These are phyloP conservation scores for Penicillium sp. DNA, from an alignment of 2,329 filamentous ascomycete species.

Conservation along the genomic window DNA sequence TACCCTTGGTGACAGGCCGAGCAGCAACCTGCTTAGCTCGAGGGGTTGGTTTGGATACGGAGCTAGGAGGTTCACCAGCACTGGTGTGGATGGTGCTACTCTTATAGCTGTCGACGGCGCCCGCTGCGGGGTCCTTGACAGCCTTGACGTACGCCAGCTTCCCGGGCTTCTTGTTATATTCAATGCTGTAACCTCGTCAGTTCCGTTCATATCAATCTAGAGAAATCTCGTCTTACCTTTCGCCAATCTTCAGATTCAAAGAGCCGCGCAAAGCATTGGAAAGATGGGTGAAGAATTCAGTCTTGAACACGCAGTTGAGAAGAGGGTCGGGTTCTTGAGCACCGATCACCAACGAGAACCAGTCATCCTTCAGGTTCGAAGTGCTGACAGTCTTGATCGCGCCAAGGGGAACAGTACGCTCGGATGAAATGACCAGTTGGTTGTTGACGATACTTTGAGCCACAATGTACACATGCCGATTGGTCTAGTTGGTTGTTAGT, in stretches of 20 bases:
- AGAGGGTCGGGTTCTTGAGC: conserved; percentile 92
- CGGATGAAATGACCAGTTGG: conserved; percentile 77
- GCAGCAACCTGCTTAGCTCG: conserved; percentile 83
- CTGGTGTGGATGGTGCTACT: conserved; percentile 87
- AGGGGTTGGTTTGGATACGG: conserved; percentile 80
- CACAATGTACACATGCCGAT: conserved; percentile 84
- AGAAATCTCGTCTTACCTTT: conserved; percentile 53
- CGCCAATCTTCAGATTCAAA: conserved; percentile 79
- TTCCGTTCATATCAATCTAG: background rate
- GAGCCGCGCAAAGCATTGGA: conserved; percentile 76
- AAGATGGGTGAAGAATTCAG: conserved; percentile 94
- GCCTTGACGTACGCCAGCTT: conserved; percentile 90
- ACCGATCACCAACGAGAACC: conserved; percentile 90
- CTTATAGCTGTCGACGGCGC: conserved; percentile 84
- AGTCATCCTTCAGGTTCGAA: conserved; percentile 87
- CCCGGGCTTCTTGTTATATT: conserved; percentile 97
- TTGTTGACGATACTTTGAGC: conserved; percentile 81
- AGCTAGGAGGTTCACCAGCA: conserved; percentile 79
- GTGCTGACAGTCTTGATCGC: conserved; percentile 85
- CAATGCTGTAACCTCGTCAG: conserved; percentile 58
- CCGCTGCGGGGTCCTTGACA: conserved; percentile 78
- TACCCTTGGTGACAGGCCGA: conserved; percentile 89
- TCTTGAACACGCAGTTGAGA: conserved; percentile 92
- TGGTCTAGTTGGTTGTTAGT: conserved; percentile 57
- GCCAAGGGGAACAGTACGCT: conserved; percentile 79